A percentile compares a stretch with the other conserved stretches of the same genome.
Conservation (phyloP, 2,329 filamentous ascomycete species). For the Aspergillus sp. region DNA sequence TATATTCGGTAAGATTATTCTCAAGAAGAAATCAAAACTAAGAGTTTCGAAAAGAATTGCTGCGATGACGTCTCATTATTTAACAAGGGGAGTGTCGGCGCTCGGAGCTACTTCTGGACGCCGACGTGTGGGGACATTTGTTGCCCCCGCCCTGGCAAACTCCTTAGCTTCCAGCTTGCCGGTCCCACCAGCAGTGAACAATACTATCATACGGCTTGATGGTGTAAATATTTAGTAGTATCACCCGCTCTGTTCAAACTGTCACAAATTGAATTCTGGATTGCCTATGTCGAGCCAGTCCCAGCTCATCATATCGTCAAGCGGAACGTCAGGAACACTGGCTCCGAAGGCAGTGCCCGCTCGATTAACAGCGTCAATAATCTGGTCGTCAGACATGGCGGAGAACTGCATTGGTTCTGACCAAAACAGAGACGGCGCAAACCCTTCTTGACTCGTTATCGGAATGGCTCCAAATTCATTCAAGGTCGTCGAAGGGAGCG, state of each 20-base stretch:
- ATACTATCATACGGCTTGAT: background rate
- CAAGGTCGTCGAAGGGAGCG: constrained; percentile 13
- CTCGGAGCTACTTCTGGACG: constrained; percentile 30
- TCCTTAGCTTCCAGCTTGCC: background rate
- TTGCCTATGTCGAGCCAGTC: constrained; percentile 54
- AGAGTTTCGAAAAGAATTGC: background rate
- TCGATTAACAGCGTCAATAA: constrained; percentile 64
- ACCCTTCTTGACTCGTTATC: constrained; percentile 24
- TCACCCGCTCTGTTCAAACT: background rate
- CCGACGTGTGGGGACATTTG: constrained; percentile 22
- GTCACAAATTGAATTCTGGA: constrained; percentile 29
- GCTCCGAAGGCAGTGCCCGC: constrained; percentile 61
- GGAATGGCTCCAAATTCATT: constrained; percentile 21
- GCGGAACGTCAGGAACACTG: constrained; percentile 55
- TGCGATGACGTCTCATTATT: constrained; percentile 11
- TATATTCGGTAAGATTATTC: background rate
- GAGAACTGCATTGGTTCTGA: constrained; percentile 61
- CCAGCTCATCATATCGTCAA: constrained; percentile 60
- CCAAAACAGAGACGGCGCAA: constrained; percentile 40
- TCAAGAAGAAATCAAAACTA: background rate
- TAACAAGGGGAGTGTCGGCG: constrained; percentile 11
- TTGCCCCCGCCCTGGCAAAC: background rate
- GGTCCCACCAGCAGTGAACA: no score
- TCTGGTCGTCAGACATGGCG: constrained; percentile 68
- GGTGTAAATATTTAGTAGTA: background rate